phyloP scores from a whole-genome alignment of 352 stramenopile genomes.

The Blastocystis sp. region DNA sequence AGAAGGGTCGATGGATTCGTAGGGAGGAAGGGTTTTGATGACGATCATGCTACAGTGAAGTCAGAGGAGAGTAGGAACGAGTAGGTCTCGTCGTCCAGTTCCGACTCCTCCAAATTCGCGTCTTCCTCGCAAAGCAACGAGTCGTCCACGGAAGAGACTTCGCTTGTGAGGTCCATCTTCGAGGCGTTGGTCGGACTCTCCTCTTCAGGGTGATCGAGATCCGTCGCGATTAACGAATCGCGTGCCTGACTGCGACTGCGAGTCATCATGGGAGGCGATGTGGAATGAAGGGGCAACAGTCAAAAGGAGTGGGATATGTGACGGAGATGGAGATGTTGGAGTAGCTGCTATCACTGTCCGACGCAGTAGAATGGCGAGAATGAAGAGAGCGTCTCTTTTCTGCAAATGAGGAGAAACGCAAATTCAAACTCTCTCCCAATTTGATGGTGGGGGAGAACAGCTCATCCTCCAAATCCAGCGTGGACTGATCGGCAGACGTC shows the following conservation, averaged over 20 bases:
- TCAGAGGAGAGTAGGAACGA: neutral
- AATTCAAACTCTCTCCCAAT: slow-evolving; percentile 27
- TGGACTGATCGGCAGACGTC: slow-evolving; percentile 52
- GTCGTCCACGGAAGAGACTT: slow-evolving; percentile 6
- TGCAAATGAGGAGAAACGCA: neutral
- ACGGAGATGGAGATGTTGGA: slow-evolving; percentile 44
- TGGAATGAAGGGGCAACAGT: neutral
- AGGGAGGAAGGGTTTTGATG: slow-evolving; percentile 70
- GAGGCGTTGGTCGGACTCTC: neutral
- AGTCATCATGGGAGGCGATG: neutral
- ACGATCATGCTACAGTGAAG: slow-evolving; percentile 48
- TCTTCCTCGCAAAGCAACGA: slow-evolving; percentile 31
- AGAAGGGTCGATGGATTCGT: slow-evolving; percentile 26
- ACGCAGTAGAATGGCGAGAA: neutral
- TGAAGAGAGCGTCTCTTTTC: slow-evolving; percentile 48
- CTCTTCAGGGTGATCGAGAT: neutral
- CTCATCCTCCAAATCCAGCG: slow-evolving; percentile 63
- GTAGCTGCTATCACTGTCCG: slow-evolving; percentile 55
- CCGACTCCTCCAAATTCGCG: neutral
- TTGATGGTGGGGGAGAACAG: slow-evolving; percentile 56
- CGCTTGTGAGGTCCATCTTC: neutral
- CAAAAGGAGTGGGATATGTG: neutral
- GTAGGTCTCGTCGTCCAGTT: slow-evolving; percentile 63
- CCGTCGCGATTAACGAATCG: neutral
- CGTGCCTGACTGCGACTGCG: neutral